Evolutionary conservation across 139 green algal species (phyloP).

Genomic region (Picochlorum sp.): DNA sequence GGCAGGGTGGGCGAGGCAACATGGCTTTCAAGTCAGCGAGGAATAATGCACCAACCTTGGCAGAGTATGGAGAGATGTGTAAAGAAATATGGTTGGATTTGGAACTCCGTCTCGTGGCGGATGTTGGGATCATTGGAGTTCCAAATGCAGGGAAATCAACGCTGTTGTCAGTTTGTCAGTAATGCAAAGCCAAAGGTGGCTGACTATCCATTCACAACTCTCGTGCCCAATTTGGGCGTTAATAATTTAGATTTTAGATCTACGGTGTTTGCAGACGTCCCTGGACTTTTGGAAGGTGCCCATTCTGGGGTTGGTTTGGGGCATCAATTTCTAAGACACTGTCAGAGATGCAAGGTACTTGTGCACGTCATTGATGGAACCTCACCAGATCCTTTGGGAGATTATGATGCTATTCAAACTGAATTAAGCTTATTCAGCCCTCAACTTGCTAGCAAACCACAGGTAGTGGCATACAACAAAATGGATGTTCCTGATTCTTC

Average conservation of each 20-base stretch:
- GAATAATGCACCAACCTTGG: constrained; percentile 68
- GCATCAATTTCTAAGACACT: constrained; percentile 85
- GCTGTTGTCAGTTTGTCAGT: constrained; percentile 74
- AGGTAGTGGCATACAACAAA: constrained; percentile 82
- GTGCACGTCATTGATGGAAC: constrained; percentile 94
- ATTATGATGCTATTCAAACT: constrained; percentile 71
- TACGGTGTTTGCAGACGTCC: constrained; percentile 76
- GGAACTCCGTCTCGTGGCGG: constrained; percentile 81
- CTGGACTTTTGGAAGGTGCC: constrained; percentile 91
- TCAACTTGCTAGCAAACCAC: constrained; percentile 70
- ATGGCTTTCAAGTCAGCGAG: constrained; percentile 77
- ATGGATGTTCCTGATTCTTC: constrained; percentile 83
- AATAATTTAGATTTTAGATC: constrained; percentile 76
- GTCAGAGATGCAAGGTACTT: constrained; percentile 60
- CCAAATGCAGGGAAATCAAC: constrained; percentile 93
- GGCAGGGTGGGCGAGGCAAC: constrained; percentile 91
- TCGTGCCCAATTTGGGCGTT: constrained; percentile 94
- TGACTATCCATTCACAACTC: constrained; percentile 97
- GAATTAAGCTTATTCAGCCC: constrained; percentile 93
- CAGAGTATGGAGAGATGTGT: constrained; percentile 52
- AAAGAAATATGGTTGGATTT: constrained; percentile 75
- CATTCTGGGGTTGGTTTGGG: constrained; percentile 82
- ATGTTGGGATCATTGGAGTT: constrained; percentile 91
- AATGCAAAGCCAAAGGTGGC: constrained; percentile 85
- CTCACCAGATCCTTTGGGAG: constrained; percentile 76